Evolutionary conservation across 179 eudicot species (phyloP).

Genomic region (Heliamphora ciliata): DNA sequence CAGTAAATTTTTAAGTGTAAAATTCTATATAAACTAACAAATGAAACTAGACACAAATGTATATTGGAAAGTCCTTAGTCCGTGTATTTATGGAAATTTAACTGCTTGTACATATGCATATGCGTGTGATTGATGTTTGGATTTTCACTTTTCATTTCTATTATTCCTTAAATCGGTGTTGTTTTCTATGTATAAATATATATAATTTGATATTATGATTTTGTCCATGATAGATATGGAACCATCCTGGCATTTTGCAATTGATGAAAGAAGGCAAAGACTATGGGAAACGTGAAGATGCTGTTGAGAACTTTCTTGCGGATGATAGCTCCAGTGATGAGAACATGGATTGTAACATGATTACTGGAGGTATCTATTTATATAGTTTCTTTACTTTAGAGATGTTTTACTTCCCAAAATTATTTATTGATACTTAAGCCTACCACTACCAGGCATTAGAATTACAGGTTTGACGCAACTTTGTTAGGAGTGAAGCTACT

Average conservation of each 20-base stretch:
- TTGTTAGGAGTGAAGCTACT: background rate
- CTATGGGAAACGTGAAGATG: constrained; percentile 48
- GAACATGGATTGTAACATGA: constrained; percentile 50
- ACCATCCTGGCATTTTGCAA: constrained; percentile 91
- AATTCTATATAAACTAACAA: too few species aligned
- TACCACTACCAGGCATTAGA: background rate
- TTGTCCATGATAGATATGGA: constrained; percentile 62
- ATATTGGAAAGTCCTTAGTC: background rate
- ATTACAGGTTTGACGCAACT: background rate
- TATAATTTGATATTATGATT: constrained; percentile 5
- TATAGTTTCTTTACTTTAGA: background rate
- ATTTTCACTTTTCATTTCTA: background rate
- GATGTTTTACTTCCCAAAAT: background rate
- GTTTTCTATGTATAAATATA: background rate
- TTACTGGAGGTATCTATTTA: constrained; percentile 55
- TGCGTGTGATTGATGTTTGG: background rate
- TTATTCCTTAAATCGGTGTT: constrained; percentile 2
- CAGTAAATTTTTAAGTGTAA: too few species aligned
- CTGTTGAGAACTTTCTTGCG: constrained; percentile 46
- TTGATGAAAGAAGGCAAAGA: constrained; percentile 64
- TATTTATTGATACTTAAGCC: background rate
- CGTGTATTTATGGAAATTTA: background rate
- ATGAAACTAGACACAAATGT: too few species aligned
- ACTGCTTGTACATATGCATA: background rate
- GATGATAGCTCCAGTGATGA: constrained; percentile 85